Evolutionary conservation across 1,284 basidiomycete species (phyloP).

Genomic region (Acaromyces ingoldii): DNA sequence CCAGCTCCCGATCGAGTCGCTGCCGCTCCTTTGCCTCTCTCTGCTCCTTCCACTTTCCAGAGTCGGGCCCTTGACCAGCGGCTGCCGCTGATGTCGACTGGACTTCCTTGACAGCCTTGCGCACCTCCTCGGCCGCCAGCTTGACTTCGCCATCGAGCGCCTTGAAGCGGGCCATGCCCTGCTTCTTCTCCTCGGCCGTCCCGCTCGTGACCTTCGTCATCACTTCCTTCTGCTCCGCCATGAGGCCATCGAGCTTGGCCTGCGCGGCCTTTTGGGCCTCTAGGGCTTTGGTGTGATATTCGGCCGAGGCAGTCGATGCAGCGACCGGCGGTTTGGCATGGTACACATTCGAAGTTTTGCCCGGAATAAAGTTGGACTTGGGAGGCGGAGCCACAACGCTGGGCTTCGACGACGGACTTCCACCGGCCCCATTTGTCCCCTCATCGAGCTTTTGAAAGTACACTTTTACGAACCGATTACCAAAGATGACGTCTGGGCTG

Average conservation of each 20-base stretch:
- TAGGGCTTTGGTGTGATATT: slow-evolving; percentile 51
- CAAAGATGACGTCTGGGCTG: slow-evolving; percentile 85
- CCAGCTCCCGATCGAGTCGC: slow-evolving; percentile 60
- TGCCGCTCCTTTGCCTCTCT: slow-evolving; percentile 69
- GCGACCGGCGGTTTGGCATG: slow-evolving; percentile 12
- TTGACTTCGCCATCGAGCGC: slow-evolving; percentile 78
- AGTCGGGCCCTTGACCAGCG: slow-evolving; percentile 37
- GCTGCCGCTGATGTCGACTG: slow-evolving; percentile 48
- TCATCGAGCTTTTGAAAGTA: slow-evolving; percentile 49
- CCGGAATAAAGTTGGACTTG: slow-evolving; percentile 37
- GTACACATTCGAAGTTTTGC: slow-evolving; percentile 40
- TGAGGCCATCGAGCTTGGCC: slow-evolving; percentile 71
- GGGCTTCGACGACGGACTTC: slow-evolving; percentile 69
- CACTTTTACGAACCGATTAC: slow-evolving; percentile 84
- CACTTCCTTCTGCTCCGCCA: slow-evolving; percentile 81
- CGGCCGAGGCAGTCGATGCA: background rate
- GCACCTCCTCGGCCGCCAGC: slow-evolving; percentile 51
- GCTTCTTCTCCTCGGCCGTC: slow-evolving; percentile 72
- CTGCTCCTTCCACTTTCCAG: slow-evolving; percentile 58
- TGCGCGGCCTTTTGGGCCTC: slow-evolving; percentile 61
- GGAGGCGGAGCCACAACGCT: slow-evolving; percentile 57
- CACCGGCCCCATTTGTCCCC: slow-evolving; percentile 73
- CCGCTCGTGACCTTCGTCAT: slow-evolving; percentile 65
- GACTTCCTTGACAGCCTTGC: slow-evolving; percentile 33
- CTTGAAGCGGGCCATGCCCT: slow-evolving; percentile 69